These are phyloP conservation scores for Lactarius hatsudake DNA, from an alignment of 768 basidiomycete genomes.

Conservation along the genomic window DNA sequence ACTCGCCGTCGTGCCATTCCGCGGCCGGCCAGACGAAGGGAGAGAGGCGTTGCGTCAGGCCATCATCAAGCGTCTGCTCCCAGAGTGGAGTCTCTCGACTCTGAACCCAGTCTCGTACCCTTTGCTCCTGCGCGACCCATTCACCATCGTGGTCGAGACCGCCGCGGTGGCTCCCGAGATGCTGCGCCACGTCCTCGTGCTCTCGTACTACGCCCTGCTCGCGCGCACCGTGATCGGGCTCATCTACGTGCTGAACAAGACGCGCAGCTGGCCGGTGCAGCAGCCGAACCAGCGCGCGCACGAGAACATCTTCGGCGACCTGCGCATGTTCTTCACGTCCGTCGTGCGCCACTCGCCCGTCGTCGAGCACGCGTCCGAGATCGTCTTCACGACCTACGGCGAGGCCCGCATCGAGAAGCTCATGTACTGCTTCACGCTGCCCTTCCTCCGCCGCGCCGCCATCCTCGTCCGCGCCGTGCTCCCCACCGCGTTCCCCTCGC, in stretches of 20 bases:
- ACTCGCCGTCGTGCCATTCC: constrained; percentile 66
- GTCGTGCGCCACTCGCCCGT: constrained; percentile 86
- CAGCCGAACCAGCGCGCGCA: constrained; percentile 54
- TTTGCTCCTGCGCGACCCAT: constrained; percentile 84
- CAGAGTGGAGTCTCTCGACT: constrained; percentile 88
- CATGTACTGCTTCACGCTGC: constrained; percentile 83
- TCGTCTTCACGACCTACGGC: constrained; percentile 77
- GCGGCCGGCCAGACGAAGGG: constrained; percentile 67
- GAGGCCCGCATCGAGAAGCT: constrained; percentile 83
- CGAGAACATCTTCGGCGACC: constrained; percentile 75
- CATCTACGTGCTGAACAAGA: constrained; percentile 77
- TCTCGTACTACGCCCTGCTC: constrained; percentile 88
- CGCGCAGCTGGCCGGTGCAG: constrained; percentile 44
- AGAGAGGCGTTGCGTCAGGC: constrained; percentile 76
- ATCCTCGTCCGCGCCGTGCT: constrained; percentile 79
- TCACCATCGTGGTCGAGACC: constrained; percentile 85
- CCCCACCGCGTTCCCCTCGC: constrained; percentile 53
- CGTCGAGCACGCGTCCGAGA: constrained; percentile 79
- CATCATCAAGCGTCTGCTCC: constrained; percentile 84
- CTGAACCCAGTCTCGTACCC: constrained; percentile 82
- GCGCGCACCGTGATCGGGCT: constrained; percentile 84
- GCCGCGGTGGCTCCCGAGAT: constrained; percentile 89
- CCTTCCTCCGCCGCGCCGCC: constrained; percentile 85
- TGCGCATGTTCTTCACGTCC: constrained; percentile 88
- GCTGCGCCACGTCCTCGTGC: constrained; percentile 80